These are phyloP conservation scores for Striga asiatica DNA, from an alignment of 257 asterid genomes.

Conservation along the genomic window DNA sequence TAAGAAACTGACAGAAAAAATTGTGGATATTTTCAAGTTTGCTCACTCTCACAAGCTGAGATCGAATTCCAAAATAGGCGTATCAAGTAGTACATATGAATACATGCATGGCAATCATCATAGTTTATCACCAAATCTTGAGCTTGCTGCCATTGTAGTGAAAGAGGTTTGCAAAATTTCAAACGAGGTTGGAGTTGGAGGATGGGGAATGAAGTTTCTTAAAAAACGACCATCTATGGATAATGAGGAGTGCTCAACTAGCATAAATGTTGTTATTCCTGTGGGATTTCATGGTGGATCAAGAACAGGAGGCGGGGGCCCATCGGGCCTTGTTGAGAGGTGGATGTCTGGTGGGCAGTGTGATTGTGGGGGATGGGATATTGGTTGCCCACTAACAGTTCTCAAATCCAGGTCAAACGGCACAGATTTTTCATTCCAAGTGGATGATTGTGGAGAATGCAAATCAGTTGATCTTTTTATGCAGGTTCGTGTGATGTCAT, in stretches of 20 bases:
- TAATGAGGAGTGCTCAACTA: constrained; percentile 50
- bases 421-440: too few relatives aligned
- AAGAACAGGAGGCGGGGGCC: constrained; percentile 50
- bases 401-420: constrained; percentile 30
- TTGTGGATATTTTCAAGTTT: constrained; percentile 39
- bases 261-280: constrained; percentile 58
- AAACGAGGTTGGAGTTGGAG: constrained; percentile 31
- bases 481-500: constrained; percentile 38
- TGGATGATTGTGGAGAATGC: constrained; percentile 35
- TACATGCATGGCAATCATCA: constrained; percentile 18
- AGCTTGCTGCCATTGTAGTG: constrained; percentile 68
- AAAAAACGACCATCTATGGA: constrained; percentile 29
- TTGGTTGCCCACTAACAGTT: constrained; percentile 71
- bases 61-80: constrained; percentile 28
- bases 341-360: constrained; percentile 77
- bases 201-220: constrained; percentile 97
- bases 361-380: constrained; percentile 98
- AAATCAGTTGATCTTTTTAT: constrained; percentile 53
- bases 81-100: constrained; percentile 32
- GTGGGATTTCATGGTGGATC: constrained; percentile 92
- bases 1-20: constrained; percentile 38
- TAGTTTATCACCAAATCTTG: constrained; percentile 40
- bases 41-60: constrained; percentile 33
- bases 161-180: constrained; percentile 29
- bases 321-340: constrained; percentile 63